Evolutionary conservation across 257 asterid species (phyloP), one percentile per base, ranked within the genome.

Genomic region (Forsythia viridissima): DNA sequence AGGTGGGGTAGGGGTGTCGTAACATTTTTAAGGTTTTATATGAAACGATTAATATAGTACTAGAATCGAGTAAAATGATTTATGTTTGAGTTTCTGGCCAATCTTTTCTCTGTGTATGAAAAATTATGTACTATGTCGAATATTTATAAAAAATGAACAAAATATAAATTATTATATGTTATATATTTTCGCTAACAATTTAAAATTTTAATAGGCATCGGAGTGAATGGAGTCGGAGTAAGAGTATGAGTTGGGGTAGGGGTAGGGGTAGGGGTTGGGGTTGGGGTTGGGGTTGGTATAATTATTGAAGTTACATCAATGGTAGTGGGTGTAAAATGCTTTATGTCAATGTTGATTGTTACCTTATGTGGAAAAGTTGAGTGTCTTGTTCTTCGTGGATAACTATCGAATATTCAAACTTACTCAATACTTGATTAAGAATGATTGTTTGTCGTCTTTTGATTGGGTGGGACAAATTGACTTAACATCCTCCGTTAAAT

Each of bases 311-410:
- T 63, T 63, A 63, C 70, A 63, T 63, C 70, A 63, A 10, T 63
- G 40, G 70, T 21, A 4, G 70, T 63, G 70, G 38, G 70, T 63
- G 70, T 30, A 30, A 3, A 63, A 24, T 63, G 38, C 70, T 63
- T 63, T 63, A 63, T 30, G 70, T 63, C 70, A 63, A 63, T 63
- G 6, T 63, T 30, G 11, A 63, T 63, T 6, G 37, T 30, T 63
- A 63, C 16, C 1, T 9, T 24, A 21, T 21, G 40, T 24, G 70
- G 70, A 24, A 63, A 63, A 24, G 39, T 63, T 63, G 70, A 21
- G 65, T 63, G 70, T 63, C 70, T 63, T 63, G 39, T 63, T 24
- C 67, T 63, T 21, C 24, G 70, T 63, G 70, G 70, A 63, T 63
- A 63, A 63, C 70, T 2, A 63, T 63, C 39, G 24, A 63, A 21